Base-by-base conservation (phyloP, 2,329 filamentous ascomycete genomes). In the Diaporthe amygdali region DNA sequence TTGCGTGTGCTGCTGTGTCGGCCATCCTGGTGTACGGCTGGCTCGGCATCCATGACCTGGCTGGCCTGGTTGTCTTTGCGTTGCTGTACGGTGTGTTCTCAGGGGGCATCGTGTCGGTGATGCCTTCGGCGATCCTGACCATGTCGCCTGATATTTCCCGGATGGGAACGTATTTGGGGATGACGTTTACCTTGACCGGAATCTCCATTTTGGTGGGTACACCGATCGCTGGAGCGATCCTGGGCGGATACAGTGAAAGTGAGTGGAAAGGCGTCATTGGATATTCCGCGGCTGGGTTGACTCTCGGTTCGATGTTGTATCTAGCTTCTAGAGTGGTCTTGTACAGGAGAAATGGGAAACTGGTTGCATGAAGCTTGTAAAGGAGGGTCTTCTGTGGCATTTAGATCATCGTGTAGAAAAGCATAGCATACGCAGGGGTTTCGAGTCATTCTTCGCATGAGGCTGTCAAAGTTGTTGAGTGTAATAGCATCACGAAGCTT, bases 181-280 rank as follows among this genome's bases (percentile, higher is more conserved):
- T 85, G 81, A 75, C 72, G 5, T 83, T 83, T 25, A 68, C 77
- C 12, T 46, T 78, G 12, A 70, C 76, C 6, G 81, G 82, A 82
- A 76, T 90, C 79, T 27, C 89, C 81, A 72, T 90, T 81, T 75
- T 91, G 82, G 74, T 89, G 2, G 81, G 82, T 0, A 90, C 73
- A 78, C 84, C 74, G 79, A 87, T 77, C 82, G 86, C 79, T 83
- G 81, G 89, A 80, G 90, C 76, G 66, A 86, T 81, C 76, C 78
- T 83, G 69, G 78, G 77, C 1, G 72, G 72, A 5, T 76, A 75
- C 30, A 74, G 71, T n/a, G 72, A 77, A 9, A 66, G 72, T 2
- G 68, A 76, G 34, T 83, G 81, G 81, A 68, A 74, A 54, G 78
- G 77, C 2, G 77, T 77, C 0, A 81, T 82, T 64, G 75, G 77